phyloP scores from a whole-genome alignment of 257 asterid genomes.

The Jacaranda mimosifolia region DNA sequence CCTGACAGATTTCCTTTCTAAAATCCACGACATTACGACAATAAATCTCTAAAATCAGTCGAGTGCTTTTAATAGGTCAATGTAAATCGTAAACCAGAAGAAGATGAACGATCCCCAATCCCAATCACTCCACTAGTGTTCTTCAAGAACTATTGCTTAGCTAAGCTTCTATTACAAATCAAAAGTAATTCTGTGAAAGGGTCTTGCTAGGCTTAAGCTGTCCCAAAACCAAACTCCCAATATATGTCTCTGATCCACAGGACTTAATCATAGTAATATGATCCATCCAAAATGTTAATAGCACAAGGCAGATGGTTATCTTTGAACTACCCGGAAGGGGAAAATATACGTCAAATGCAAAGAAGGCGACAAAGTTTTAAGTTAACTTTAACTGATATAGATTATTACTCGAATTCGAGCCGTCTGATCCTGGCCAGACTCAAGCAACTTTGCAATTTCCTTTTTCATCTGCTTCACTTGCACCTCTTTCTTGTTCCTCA shows the following conservation, averaged over 20 bases:
- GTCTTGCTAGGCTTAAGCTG: conserved; percentile 10
- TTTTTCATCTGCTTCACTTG: conserved; percentile 82
- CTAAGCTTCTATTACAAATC: neutral
- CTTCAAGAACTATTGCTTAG: conserved; percentile 3
- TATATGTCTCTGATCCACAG: neutral
- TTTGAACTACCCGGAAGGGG: neutral
- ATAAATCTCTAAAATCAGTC: neutral
- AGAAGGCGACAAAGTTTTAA: neutral
- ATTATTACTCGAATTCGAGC: conserved; percentile 81
- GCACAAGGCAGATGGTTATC: conserved; percentile 5
- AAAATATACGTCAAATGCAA: neutral
- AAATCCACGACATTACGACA: neutral
- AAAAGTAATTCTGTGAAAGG: neutral
- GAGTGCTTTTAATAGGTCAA: conserved; percentile 7
- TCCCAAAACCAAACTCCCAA: neutral
- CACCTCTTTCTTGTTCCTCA: conserved; percentile 85
- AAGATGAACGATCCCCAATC: neutral
- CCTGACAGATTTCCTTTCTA: neutral
- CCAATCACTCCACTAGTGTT: neutral
- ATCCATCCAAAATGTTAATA: neutral
- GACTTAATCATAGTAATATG: neutral
- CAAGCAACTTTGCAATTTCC: conserved; percentile 83
- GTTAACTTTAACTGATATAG: neutral
- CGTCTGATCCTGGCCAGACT: conserved; percentile 79
- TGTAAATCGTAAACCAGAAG: conserved; percentile 6